Evolutionary conservation across 768 basidiomycete genomes (phyloP), one percentile per base, ranked within the genome.

Genomic region (Russula foetens): DNA sequence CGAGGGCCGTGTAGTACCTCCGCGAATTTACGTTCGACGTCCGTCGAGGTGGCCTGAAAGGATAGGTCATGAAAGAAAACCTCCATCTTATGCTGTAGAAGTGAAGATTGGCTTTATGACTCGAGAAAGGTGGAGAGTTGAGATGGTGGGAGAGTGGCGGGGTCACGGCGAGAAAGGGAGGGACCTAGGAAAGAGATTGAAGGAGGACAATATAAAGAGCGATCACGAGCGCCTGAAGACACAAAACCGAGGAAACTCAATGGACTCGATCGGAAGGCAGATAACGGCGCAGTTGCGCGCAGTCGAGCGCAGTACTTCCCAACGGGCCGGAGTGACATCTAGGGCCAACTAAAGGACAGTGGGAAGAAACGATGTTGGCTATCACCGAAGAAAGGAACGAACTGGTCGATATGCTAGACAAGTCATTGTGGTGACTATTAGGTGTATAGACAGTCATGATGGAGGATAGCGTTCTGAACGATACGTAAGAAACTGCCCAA

Each of bases 401-500:
- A 43, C 48, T 17, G 23, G 43, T 57, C 48, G 47, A 50, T 43
- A 39, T 31, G 31, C 31, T 24, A 26, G 31, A 24, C 15, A 5
- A 56, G 11, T 11, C 46, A 38, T 35, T 3, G 33, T 51, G 48
- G 41, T 44, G 57, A 58, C 31, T 24, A 51, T 39, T 39, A 41
- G 28, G 6, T 12, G 23, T 46, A 43, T 17, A 33, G 46, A 60
- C 33, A 49, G 8, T 53, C 39, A 59, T 31, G 51, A 43, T 41
- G 43, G 33, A 46, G 50, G 48, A 46, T 28, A 29, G 51, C 38
- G 38, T 33, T 35, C 58, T 19, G 66, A 50, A 47, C 35, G 54
- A 61, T 63, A 62, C 43, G 83, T 83, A 53, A 90, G 74, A 60
- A 86, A 75, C 61, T 79, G 78, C 53, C 76, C 81, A 29, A 88